These are phyloP conservation scores for Bonia amplexicaulis DNA, from an alignment of 176 grass and related monocot species.

Conservation along the genomic window DNA sequence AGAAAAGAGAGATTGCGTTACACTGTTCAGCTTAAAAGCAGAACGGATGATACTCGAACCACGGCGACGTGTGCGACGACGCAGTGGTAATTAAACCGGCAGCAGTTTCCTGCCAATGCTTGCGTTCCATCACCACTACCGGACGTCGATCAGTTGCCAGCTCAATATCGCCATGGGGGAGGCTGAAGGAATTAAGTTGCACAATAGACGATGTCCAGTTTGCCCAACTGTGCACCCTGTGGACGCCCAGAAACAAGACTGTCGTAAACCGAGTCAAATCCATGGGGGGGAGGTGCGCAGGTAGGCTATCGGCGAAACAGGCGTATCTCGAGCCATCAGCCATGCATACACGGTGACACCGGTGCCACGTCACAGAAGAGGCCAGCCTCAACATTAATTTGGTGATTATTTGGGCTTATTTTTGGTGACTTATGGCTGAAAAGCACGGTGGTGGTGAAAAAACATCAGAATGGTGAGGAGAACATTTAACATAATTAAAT, in stretches of 20 bases:
- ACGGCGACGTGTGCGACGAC: background rate
- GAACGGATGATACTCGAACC: background rate
- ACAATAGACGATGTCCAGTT: background rate
- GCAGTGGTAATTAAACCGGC: background rate
- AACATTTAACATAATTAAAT: too few species aligned
- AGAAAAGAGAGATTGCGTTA: background rate
- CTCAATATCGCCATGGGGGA: background rate
- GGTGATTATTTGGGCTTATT: too few species aligned
- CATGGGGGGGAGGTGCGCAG: background rate
- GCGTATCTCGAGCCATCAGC: background rate
- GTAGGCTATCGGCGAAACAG: background rate
- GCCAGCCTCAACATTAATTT: too few species aligned
- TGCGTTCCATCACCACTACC: background rate
- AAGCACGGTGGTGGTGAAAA: too few species aligned
- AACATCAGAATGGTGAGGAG: too few species aligned
- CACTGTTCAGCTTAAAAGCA: background rate
- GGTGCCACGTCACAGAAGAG: background rate
- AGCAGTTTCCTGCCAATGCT: background rate
- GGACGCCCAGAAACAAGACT: background rate
- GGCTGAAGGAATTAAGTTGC: background rate
- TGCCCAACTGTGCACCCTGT: background rate
- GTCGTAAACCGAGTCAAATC: background rate
- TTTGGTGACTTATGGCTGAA: too few species aligned
- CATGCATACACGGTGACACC: background rate
- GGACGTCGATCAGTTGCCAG: background rate